Conservation (phyloP, 2,329 filamentous ascomycete genomes). For the Myotisia sp. region DNA sequence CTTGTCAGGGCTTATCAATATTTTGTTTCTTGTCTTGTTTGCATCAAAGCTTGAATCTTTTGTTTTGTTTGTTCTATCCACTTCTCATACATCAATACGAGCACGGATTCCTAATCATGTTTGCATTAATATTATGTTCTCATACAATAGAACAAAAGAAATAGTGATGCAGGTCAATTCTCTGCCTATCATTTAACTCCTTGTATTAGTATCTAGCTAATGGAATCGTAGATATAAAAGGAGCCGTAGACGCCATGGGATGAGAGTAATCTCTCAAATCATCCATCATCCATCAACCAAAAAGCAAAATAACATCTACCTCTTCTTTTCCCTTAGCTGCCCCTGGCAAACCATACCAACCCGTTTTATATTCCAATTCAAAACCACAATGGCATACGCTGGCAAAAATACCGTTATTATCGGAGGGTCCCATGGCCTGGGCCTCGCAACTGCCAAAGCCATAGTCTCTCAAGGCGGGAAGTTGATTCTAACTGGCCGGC, state of each 20-base stretch:
- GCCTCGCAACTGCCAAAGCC: constrained; percentile 25
- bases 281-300: not conserved
- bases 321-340: not conserved
- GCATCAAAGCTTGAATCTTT: no score
- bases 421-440: constrained; percentile 30
- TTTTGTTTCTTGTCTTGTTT: no score
- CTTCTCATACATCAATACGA: no score
- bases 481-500: constrained; percentile 25
- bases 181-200: no score
- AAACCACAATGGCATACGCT: constrained; percentile 5
- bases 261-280: not conserved
- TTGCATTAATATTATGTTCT: no score
- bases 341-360: not conserved
- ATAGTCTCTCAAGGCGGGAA: constrained; percentile 27
- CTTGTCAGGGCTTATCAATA: no score
- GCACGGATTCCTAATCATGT: no score
- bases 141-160: no score
- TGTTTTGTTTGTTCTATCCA: no score
- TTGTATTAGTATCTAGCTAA: no score
- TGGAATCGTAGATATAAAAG: not conserved
- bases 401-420: constrained; percentile 29
- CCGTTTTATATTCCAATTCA: not conserved
- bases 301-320: no score
- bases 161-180: no score
- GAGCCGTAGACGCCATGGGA: not conserved